Base-by-base conservation (phyloP, 169 alveolate species). In the Plasmodium cynomolgi region DNA sequence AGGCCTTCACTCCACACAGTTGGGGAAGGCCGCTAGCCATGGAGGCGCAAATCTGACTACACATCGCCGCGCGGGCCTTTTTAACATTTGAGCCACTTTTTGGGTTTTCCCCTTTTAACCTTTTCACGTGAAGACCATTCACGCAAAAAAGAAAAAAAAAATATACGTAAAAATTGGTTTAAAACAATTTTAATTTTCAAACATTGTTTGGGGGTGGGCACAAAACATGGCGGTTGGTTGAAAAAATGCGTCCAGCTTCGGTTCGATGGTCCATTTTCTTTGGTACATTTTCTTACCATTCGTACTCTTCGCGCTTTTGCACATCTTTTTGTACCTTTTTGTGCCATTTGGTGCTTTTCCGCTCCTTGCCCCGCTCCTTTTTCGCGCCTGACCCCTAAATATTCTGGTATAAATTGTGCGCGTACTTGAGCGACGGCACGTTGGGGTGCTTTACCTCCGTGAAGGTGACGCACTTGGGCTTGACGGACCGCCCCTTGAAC, bases 381-480 rank as follows among this genome's bases (percentile, higher is more conserved):
- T 23, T 2, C n/a, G 1, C 3, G 8, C n/a, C n/a, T 11, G 20
- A 68, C n/a, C 37, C 4, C 33, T 81, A 91, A 54, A 91, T 82
- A 56, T 81, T 91, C 83, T 91, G 95, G 62, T 91, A 91, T 29
- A 91, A 82, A 82, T 91, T 91, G 71, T 95, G 97, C 47, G 98
- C 98, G 93, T 98, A 98, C 56, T 97, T 98, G 97, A 98, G 97
- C 4, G 98, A 97, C 8, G 99, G 99, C 4, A 98, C 97, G 73
- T 97, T 96, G n/a, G 99, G 99, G 92, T 97, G 98, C 68, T 97
- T 97, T 37, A 97, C 99, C 83, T 98, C 98, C 7, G 94, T 92
- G 86, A 98, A 98, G 86, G 95, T 85, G 11, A 96, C 95, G 96
- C 98, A 97, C 34, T 95, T 91, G 13, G 99, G 99, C 74, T 96